Evolutionary conservation across 2,329 filamentous ascomycete genomes (phyloP).

Genomic region (Epicoccum nigrum): DNA sequence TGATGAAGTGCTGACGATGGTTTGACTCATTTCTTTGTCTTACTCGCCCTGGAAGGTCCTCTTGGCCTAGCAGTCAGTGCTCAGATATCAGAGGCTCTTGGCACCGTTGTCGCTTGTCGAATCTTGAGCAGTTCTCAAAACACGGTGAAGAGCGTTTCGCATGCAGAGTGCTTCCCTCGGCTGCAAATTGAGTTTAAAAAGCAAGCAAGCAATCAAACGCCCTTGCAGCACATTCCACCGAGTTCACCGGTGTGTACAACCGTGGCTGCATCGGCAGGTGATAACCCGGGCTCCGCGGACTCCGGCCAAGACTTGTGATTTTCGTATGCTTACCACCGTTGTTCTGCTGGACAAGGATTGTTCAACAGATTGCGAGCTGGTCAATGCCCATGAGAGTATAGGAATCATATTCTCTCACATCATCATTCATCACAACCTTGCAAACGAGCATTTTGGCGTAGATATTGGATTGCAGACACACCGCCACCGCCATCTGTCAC

Average conservation of each 20-base stretch:
- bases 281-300: background rate
- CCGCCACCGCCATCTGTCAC: too few relatives aligned
- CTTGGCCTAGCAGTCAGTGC: background rate
- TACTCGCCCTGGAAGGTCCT: background rate
- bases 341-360: background rate
- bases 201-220: constrained; percentile 2
- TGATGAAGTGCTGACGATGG: background rate
- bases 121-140: background rate
- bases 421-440: too few relatives aligned
- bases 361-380: too few relatives aligned
- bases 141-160: too few relatives aligned
- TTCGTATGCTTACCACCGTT: background rate
- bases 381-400: too few relatives aligned
- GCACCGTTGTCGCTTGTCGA: background rate
- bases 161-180: background rate
- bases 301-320: background rate
- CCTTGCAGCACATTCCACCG: constrained; percentile 2
- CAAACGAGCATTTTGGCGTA: too few relatives aligned
- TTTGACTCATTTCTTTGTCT: background rate
- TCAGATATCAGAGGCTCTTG: background rate
- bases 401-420: too few relatives aligned
- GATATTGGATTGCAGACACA: too few relatives aligned
- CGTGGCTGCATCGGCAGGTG: constrained; percentile 5
- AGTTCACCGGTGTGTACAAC: background rate
- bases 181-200: background rate